Base-by-base conservation (phyloP, 1,139 yeast species). In the Pichia sp. region DNA sequence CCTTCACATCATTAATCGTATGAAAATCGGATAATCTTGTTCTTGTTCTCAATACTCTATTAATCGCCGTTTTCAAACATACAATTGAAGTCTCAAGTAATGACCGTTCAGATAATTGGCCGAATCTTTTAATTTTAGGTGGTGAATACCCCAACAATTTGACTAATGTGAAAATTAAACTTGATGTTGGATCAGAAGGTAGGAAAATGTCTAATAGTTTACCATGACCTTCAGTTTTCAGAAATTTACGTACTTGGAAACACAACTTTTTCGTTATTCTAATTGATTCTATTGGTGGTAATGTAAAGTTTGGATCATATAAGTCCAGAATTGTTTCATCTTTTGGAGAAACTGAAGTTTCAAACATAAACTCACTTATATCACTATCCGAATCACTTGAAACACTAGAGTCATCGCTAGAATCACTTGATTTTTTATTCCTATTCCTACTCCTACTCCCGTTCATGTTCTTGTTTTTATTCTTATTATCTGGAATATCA, bases 181-280 rank as follows among this genome's bases (percentile, higher is more conserved):
- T 69, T 13, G 78, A 70, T 20, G 76, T 70, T 15, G 87, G 79
- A 2, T 77, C 74, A 1, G 74, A 71, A 0, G 90, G 86, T 30
- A 85, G 64, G 56, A 87, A 65, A 56, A 85, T 83, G 22, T 58
- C 60, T 25, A 59, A 44, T 44, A 61, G 61, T 51, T 67, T 64
- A 53, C 73, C 66, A 30, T 79, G 72, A 0, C 96, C 96, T 51
- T 76, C 64, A n/a, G 68, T 63, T 59, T 83, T 84, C 47, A 88
- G 65, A 56, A 61, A 80, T 49, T 71, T 68, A 50, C 92, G 73
- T 1, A 88, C 81, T 48, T 73, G 69, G 16, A 70, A 60, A 7
- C 75, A 67, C 18, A 68, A 68, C 22, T 70, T 73, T 42, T 69
- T 71, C 1, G 74, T 62, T 29, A 62, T 49, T 40, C 44, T 50